Evolutionary conservation across 2,329 filamentous ascomycete genomes (phyloP).

Genomic region (Colletotrichum sp.): DNA sequence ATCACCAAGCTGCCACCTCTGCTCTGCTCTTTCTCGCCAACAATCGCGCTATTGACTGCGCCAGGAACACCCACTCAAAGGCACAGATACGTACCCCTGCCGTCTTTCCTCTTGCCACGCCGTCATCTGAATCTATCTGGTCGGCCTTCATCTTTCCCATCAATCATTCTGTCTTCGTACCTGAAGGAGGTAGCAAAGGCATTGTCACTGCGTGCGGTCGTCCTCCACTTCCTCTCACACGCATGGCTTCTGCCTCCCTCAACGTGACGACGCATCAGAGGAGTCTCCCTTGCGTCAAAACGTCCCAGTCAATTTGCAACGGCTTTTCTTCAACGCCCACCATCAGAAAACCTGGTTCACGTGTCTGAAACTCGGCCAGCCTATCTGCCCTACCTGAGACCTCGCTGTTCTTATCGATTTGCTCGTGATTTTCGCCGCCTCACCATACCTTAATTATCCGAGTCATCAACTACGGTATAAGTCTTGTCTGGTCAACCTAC

Average conservation of each 20-base stretch:
- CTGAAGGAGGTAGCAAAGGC: not conserved
- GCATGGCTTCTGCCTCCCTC: not conserved
- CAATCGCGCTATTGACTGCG: not conserved
- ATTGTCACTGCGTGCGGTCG: not conserved
- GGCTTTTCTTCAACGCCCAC: not conserved
- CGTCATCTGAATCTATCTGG: not conserved
- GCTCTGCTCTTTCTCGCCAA: not conserved
- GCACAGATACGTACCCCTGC: not conserved
- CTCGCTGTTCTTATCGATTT: not conserved
- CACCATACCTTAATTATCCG: not conserved
- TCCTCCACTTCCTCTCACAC: not conserved
- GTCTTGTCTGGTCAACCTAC: not conserved
- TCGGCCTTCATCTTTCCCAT: not conserved
- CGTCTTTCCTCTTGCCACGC: not conserved
- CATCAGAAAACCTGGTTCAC: not conserved
- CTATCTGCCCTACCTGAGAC: not conserved
- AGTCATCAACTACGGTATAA: not conserved
- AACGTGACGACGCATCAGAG: not conserved
- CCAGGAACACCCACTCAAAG: not conserved
- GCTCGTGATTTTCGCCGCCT: not conserved
- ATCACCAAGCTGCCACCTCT: not conserved
- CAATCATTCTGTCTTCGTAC: not conserved
- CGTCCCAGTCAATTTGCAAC: not conserved
- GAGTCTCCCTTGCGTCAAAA: not conserved
- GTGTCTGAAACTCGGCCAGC: not conserved